Base-by-base conservation (phyloP, 495 filamentous ascomycete species). In the Hypoxylon lenormandii region DNA sequence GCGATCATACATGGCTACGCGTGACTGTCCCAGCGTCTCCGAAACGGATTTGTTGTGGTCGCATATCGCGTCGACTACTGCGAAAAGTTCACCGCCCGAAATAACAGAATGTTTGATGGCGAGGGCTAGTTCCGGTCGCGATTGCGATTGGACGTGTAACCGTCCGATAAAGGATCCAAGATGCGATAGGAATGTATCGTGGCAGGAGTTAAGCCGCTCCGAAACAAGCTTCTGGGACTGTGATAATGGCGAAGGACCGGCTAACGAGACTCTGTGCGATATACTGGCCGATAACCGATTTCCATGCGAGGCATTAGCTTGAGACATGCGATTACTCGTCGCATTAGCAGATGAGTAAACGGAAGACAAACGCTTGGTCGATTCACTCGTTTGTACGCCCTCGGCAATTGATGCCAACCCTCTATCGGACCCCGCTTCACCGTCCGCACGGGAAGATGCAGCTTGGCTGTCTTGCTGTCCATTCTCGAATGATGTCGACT, bases 81-180 rank as follows among this genome's bases (percentile, higher is more conserved):
- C 81, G 37, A 96, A 82, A 37, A 98, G 80, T 49, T 87, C 85
- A 18, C 88, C 90, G 37, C 94, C 96, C 22, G 94, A 91, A 30
- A 87, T 82, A 12, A 93, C 90, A 2, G 93, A 90, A 77, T 96
- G 91, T 74, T 91, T 87, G 33, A 87, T 78, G 12, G 83, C 78
- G 15, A 88, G 74, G 30, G 92, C 86, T 18, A 98, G 85, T 70
- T 96, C 92, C 0, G 91, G 86, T 16, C 92, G 90, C 15, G 93
- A 94, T 59, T 94, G 90, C 6, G 92, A 93, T 74, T 97, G 92
- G 56, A 97, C 84, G 69, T 96, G 92, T 28, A 96, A 81, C n/a
- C 85, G 84, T 12, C 96, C 95, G 78, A 97, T 93, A 74, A 97
- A 97, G 8, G 91, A 93, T 38, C 91, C 93, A 46, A 98, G 85